Evolutionary conservation across 495 filamentous ascomycete genomes (phyloP), one percentile per base, ranked within the genome.

Genomic region (Penicillium canescens): DNA sequence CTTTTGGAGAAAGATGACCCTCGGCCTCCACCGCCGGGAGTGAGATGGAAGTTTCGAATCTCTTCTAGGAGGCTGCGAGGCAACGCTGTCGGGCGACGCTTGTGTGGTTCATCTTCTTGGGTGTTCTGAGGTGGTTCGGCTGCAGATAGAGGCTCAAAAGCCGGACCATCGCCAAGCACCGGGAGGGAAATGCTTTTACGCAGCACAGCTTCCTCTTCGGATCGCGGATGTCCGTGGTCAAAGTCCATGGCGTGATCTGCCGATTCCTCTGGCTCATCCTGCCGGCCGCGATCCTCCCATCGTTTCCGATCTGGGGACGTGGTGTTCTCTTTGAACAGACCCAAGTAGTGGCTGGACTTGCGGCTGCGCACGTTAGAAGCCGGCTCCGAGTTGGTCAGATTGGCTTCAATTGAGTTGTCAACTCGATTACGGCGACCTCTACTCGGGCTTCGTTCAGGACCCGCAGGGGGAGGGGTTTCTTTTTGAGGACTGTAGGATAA

Each of bases 261-360:
- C 20, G 42, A 26, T 10, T 63, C 65, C n/a, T 43, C n/a, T n/a
- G 48, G 18, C 28, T 67, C 67, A 53, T 73, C 68, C 10, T 67
- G 66, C 26, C 56, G 58, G 24, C 45, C 56, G 18, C 69, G 69
- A 36, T 73, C 71, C 31, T 78, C 73, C 42, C 67, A 62, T 57
- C 68, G 59, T 55, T 75, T 78, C 23, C 75, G 68, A 39, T 82
- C 81, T 16, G 79, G 71, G 11, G 74, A 78, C 10, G 73, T 73
- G 21, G 90, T 87, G 53, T 92, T 94, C 63, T 96, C 91, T 67
- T 91, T 94, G 78, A 98, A 98, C 46, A 97, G 80, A 3, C 94
- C 84, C 41, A 98, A 70, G 62, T 89, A 90, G 68, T 98, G 92
- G 66, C 91, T 96, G 41, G 93, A 87, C 73, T 98, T 98, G 53